A percentile compares a stretch with the other conserved stretches of the same genome.
Evolutionary conservation across 2,329 filamentous ascomycete species (phyloP).

Genomic region (Ophiostoma fasciatum): DNA sequence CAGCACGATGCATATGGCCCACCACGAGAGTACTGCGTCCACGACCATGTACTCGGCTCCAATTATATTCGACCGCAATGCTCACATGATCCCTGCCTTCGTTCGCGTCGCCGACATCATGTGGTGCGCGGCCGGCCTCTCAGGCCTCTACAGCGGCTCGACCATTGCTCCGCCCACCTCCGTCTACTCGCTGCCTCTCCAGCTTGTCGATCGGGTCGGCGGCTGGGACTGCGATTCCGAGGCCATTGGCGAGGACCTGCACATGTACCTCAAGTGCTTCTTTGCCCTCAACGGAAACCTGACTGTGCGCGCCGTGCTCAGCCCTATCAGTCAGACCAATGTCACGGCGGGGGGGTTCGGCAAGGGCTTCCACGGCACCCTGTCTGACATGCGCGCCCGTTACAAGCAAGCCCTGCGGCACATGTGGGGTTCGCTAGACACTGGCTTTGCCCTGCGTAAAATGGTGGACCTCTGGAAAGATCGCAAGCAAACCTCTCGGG

Average conservation of each 20-base stretch:
- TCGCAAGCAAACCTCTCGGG: slow-evolving; percentile 38
- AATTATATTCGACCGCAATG: slow-evolving; percentile 61
- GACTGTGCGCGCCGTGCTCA: slow-evolving; percentile 47
- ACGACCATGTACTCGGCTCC: slow-evolving; percentile 55
- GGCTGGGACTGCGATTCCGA: slow-evolving; percentile 59
- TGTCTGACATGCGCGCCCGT: slow-evolving; percentile 45
- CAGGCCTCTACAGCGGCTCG: slow-evolving; percentile 49
- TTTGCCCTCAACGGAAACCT: slow-evolving; percentile 58
- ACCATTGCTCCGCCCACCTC: slow-evolving; percentile 56
- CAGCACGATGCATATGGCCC: slow-evolving; percentile 44
- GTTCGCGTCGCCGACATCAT: slow-evolving; percentile 59
- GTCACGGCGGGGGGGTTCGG: slow-evolving; percentile 44
- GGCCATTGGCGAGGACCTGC: slow-evolving; percentile 60
- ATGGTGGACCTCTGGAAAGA: slow-evolving; percentile 41
- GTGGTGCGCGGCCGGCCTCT: slow-evolving; percentile 57
- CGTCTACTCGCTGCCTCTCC: slow-evolving; percentile 55
- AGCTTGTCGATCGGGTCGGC: slow-evolving; percentile 51
- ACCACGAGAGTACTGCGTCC: slow-evolving; percentile 43
- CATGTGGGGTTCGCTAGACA: slow-evolving; percentile 63
- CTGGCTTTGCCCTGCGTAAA: slow-evolving; percentile 48
- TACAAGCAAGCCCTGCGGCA: slow-evolving; percentile 60
- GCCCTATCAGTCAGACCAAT: slow-evolving; percentile 59
- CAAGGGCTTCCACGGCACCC: slow-evolving; percentile 35
- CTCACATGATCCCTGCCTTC: slow-evolving; percentile 49
- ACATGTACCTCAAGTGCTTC: slow-evolving; percentile 70